Evolutionary conservation across 257 asterid genomes (phyloP), one percentile per base, ranked within the genome.

Genomic region (Jasminum sambac): DNA sequence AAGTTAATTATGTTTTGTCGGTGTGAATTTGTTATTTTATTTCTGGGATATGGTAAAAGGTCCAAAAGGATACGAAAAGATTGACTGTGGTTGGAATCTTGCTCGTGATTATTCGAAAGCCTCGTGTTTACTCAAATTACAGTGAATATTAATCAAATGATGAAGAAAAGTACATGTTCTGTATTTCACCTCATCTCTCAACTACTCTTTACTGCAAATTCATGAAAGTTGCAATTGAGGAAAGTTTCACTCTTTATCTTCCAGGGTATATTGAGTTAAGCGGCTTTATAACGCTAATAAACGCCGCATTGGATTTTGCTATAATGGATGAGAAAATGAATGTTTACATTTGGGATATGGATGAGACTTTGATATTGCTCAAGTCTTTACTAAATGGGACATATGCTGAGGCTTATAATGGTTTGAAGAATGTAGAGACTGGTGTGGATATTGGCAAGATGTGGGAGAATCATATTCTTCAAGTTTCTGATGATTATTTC

Each of bases 341-440:
- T 34, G 96, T 94, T 76, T 91, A 88, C 78, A 81, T 94, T 67
- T 91, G 99, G 99, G 99, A 94, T 80, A 91, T 94, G 99, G 99
- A 94, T 63, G 99, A 94, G 84, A 94, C 99, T 63, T 95, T 94
- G 46, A 91, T 94, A 77, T 78, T 94, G 80, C 93, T 94, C 34
- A 91, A 89, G 78, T 94, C 96, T 24, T 82, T 94, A 44, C 80
- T 88, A 67, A 73, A 81, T 70, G 96, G 92, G 68, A 72, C 92
- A 43, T 94, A 85, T 77, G 96, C 98, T 42, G 89, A 72, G 73
- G 84, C 87, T 38, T 89, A 77, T 78, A 77, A 84, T 62, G 96
- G 96, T 69, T 70, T 67, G 48, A 91, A 91, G 90, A 78, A 89
- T 61, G 85, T 82, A 39, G 81, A 80, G 64, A 76, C 59, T 63